Evolutionary conservation across 2,329 filamentous ascomycete genomes (phyloP).

Genomic region (Aspergillus sclerotialis): DNA sequence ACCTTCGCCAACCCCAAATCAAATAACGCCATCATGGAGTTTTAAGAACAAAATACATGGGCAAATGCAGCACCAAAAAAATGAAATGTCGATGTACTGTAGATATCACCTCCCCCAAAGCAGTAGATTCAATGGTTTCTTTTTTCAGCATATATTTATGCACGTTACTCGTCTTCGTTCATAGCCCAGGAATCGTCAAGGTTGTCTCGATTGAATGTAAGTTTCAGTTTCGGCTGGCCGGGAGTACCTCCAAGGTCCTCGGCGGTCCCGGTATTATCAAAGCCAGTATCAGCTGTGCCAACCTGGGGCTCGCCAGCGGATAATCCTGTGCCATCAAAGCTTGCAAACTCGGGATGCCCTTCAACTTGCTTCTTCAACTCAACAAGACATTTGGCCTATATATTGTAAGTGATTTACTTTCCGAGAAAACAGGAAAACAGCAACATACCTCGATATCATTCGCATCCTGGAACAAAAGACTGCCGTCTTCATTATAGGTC

Average conservation of each 20-base stretch:
- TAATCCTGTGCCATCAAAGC: conserved; percentile 48
- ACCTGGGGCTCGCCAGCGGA: conserved; percentile 33
- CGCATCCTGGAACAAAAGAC: conserved; percentile 84
- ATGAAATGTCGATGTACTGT: background rate
- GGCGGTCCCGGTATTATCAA: conserved; percentile 52
- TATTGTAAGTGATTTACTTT: conserved; percentile 5
- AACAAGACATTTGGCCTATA: conserved; percentile 43
- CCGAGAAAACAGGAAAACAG: conserved; percentile 5
- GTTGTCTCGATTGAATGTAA: conserved; percentile 49
- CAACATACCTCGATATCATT: conserved; percentile 79
- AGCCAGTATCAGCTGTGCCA: conserved; percentile 43
- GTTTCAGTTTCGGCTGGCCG: conserved; percentile 60
- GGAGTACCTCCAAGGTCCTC: conserved; percentile 47
- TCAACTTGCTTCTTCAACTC: conserved; percentile 49
- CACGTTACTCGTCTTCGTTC: conserved; percentile 13
- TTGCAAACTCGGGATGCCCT: conserved; percentile 49
- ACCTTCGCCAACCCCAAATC: conserved; percentile 14
- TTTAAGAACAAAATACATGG: background rate
- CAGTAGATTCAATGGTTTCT: too few relatives aligned
- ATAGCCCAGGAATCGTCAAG: conserved; percentile 26
- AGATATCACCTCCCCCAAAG: background rate
- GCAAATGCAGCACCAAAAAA: background rate
- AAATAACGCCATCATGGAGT: conserved; percentile 15
- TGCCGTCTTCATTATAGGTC: conserved; percentile 95
- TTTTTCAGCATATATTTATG: background rate